Percentiles rank a stretch among this genome's conserved stretches.
These are phyloP conservation scores for Kalanchoe fedtschenkoi DNA, from an alignment of 164 flowering plant species.

Conservation along the genomic window DNA sequence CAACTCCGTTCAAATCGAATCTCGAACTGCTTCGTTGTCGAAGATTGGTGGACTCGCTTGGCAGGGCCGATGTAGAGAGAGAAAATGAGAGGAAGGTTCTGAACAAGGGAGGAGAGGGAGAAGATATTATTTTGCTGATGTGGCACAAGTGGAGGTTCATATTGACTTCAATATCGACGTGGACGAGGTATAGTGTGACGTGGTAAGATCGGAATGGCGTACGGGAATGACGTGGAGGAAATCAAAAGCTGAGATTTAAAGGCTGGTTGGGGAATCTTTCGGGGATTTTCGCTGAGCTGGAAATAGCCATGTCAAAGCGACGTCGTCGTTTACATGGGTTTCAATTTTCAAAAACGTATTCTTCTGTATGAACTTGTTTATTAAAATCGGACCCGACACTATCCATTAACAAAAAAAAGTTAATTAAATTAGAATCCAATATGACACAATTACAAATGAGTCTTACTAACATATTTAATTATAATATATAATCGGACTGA, in stretches of 20 bases:
- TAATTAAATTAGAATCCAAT: no score
- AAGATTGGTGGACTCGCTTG: not conserved
- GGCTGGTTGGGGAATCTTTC: not conserved
- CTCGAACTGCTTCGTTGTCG: not conserved
- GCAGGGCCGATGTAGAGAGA: not conserved
- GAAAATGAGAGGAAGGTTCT: not conserved
- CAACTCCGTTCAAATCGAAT: not conserved
- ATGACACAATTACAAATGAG: no score
- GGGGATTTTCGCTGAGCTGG: constrained; percentile 2
- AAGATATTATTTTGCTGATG: constrained; percentile 10
- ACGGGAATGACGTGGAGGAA: not conserved
- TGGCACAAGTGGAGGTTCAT: constrained; percentile 4
- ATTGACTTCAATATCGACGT: not conserved
- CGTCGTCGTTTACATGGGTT: no score
- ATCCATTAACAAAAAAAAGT: no score
- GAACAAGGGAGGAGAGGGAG: not conserved
- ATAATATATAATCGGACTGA: no score
- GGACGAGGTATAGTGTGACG: not conserved
- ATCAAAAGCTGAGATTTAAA: constrained; percentile 7
- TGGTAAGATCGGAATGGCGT: not conserved
- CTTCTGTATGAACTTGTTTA: no score
- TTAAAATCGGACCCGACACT: no score
- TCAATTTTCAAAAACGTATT: no score
- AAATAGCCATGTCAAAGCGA: not conserved
- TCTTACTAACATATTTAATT: no score